A percentile compares a stretch with the other conserved stretches of the same genome.
phyloP scores from a whole-genome alignment of 1,284 basidiomycete genomes.

The Sporisorium sorghi region DNA sequence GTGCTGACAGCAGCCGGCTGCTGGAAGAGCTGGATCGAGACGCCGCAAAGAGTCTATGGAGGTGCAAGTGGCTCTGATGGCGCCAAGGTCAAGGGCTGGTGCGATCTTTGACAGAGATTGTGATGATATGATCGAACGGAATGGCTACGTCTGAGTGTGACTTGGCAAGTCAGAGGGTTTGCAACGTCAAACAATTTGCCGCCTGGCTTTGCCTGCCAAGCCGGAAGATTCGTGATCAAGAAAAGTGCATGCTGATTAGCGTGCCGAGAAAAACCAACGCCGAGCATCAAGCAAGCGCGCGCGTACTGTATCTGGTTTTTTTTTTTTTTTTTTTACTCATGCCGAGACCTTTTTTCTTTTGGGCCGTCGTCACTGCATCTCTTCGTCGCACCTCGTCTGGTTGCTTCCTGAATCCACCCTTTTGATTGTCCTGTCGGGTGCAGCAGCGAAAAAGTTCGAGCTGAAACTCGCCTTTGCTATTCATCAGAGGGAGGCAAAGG shows the following conservation, averaged over 20 bases:
- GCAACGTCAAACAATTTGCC: background rate
- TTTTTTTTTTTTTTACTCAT: background rate
- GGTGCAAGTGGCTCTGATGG: background rate
- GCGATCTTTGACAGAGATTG: background rate
- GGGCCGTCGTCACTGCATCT: background rate
- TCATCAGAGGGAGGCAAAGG: background rate
- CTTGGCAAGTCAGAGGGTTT: background rate
- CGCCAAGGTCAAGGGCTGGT: background rate
- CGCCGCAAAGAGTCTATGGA: slow-evolving; percentile 6
- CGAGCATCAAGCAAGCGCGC: background rate
- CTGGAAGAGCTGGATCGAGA: background rate
- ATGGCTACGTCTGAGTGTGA: too few relatives aligned
- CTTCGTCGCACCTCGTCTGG: too few relatives aligned
- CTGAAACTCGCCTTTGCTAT: background rate
- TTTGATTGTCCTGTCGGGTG: background rate
- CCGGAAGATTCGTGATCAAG: slow-evolving; percentile 10
- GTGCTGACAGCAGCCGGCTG: background rate
- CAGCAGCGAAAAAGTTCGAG: background rate
- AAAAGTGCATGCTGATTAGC: background rate
- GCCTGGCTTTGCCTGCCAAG: slow-evolving; percentile 9
- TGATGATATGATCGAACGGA: too few relatives aligned
- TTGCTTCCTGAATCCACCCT: too few relatives aligned
- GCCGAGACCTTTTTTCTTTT: background rate
- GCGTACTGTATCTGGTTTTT: too few relatives aligned
- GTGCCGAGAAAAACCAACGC: background rate